A percentile compares a stretch with the other conserved stretches of the same genome.
These are phyloP conservation scores for Irpex lacteus DNA, from an alignment of 1,284 basidiomycete genomes.

Conservation along the genomic window DNA sequence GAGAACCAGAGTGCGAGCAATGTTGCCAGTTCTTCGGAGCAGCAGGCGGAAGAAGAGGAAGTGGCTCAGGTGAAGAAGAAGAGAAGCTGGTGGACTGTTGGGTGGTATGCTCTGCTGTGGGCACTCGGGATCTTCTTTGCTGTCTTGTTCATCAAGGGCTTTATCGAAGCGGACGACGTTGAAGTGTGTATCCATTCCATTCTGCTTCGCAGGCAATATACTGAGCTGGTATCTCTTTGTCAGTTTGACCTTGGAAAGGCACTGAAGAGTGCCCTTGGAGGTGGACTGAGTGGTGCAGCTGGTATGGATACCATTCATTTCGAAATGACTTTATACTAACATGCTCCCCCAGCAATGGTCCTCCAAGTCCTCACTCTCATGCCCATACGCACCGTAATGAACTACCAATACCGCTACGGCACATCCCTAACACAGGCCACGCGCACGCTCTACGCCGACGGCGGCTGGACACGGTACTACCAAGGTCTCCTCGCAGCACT, in stretches of 20 bases:
- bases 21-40: neutral
- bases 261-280: conserved; percentile 77
- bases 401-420: conserved; percentile 87
- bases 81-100: conserved; percentile 27
- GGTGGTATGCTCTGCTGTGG: conserved; percentile 33
- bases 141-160: conserved; percentile 62
- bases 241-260: conserved; percentile 79
- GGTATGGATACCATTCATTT: conserved; percentile 37
- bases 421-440: conserved; percentile 66
- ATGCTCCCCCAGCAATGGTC: conserved; percentile 65
- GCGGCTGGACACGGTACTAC: conserved; percentile 81
- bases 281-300: conserved; percentile 83
- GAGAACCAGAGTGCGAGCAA: conserved; percentile 6
- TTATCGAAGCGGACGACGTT: conserved; percentile 64
- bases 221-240: neutral
- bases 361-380: conserved; percentile 85
- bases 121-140: conserved; percentile 37
- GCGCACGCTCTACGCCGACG: conserved; percentile 69
- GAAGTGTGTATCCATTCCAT: conserved; percentile 43
- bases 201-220: neutral
- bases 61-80: conserved; percentile 20
- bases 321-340: neutral
- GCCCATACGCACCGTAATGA: conserved; percentile 88
- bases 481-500: conserved; percentile 81
- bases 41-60: conserved; percentile 1